Evolutionary conservation across 371 early-diverging fungal species (phyloP).

Genomic region (Actinomortierella ambigua): DNA sequence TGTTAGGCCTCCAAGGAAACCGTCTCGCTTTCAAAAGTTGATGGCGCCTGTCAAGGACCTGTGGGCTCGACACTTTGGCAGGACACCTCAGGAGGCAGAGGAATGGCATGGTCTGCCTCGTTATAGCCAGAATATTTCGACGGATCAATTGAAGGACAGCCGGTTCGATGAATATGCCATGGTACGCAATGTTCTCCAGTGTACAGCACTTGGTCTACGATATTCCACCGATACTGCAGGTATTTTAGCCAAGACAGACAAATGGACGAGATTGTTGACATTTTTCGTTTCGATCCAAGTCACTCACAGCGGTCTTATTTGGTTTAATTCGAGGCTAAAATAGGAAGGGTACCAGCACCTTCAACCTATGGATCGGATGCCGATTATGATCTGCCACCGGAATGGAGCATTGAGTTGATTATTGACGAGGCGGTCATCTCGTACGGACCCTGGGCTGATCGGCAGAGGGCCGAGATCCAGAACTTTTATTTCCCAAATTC

Average conservation of each 20-base stretch:
- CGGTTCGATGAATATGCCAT: constrained; percentile 75
- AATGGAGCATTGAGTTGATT: constrained; percentile 74
- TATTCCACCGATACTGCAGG: constrained; percentile 80
- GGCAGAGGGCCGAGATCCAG: constrained; percentile 76
- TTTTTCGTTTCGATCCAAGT: too few relatives aligned
- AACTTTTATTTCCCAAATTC: constrained; percentile 79
- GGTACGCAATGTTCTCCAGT: constrained; percentile 70
- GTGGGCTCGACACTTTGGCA: constrained; percentile 30
- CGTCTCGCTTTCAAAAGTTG: constrained; percentile 9
- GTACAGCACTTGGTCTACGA: constrained; percentile 59
- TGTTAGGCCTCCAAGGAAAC: constrained; percentile 21
- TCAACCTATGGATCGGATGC: constrained; percentile 26
- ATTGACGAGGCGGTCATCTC: constrained; percentile 65
- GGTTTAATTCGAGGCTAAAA: neutral
- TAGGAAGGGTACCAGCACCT: constrained; percentile 59
- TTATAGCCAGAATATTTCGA: constrained; percentile 38
- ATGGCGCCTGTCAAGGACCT: constrained; percentile 10
- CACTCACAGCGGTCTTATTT: too few relatives aligned
- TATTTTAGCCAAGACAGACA: too few relatives aligned
- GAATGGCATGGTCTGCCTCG: constrained; percentile 52
- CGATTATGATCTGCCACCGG: constrained; percentile 67
- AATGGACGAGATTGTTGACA: too few relatives aligned
- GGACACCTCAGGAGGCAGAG: constrained; percentile 21
- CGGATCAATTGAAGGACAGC: constrained; percentile 40
- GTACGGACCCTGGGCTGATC: constrained; percentile 90